Evolutionary conservation across 2,329 filamentous ascomycete species (phyloP), one percentile per base, ranked within the genome.

Genomic region (Botryosphaeria dothidea): DNA sequence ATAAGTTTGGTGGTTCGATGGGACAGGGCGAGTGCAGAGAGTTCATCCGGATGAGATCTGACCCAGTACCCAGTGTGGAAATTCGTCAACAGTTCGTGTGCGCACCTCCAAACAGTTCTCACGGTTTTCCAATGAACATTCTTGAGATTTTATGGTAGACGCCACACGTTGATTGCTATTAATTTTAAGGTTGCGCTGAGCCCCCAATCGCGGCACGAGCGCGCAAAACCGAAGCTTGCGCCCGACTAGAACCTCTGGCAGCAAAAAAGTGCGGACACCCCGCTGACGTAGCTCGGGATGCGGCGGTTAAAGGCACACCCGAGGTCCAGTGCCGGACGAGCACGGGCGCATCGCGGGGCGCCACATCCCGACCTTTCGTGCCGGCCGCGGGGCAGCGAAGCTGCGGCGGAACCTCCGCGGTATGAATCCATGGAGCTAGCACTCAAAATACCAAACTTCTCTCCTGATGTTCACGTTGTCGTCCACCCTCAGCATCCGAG

Each of bases 321-420:
- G 48, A 54, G 61, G 46, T 52, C 21, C 45, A 54, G 38, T 34
- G 4, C 25, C 51, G 61, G 58, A 8, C 21, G 17, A 29, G 36
- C 46, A 4, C 17, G 34, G 60, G 60, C 11, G 9, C 48, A 54
- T 15, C 41, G 61, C 61, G 61, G 51, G 49, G 41, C 61, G 46
- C 61, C 48, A 56, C 49, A 52, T 54, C 48, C 62, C 62, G 62
- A 64, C 21, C 21, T 45, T 13, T 48, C 43, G n/a, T 64, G 43
- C 62, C 62, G 62, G 41, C 51, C 41, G 51, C 62, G 62, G 62
- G 62, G 62, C 29, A 48, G 38, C 38, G 31, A 34, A 34, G 31
- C 31, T 34, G 31, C 7, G 7, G 31, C 31, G 31, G 31, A 34
- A 34, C 7, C 2, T 34, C 31, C 31, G 31, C 46, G 46, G 21